phyloP scores from a whole-genome alignment of 768 basidiomycete species.

The Boletales sp. region DNA sequence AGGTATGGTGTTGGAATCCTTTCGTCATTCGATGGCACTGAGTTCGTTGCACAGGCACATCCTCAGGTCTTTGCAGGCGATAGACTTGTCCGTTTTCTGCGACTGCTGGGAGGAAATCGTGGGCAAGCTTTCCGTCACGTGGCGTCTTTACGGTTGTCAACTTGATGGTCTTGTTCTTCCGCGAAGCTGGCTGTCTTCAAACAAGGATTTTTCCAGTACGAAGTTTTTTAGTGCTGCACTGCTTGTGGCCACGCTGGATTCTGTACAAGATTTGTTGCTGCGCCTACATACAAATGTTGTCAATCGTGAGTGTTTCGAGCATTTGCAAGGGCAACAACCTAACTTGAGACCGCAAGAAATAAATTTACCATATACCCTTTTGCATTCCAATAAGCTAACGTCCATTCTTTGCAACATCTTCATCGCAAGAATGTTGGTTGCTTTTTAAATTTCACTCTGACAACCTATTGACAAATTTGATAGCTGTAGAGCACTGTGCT shows the following conservation, averaged over 20 bases:
- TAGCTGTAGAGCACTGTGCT: conserved; percentile 46
- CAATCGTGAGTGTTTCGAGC: conserved; percentile 20
- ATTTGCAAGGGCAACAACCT: background rate
- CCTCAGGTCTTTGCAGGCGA: conserved; percentile 30
- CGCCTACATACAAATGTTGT: conserved; percentile 26
- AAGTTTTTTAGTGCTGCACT: conserved; percentile 34
- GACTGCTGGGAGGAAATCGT: conserved; percentile 49
- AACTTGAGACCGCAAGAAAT: background rate
- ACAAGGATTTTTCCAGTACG: conserved; percentile 12
- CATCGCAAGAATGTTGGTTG: conserved; percentile 44
- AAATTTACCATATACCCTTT: conserved; percentile 1
- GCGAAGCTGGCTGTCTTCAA: conserved; percentile 44
- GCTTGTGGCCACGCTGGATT: conserved; percentile 27
- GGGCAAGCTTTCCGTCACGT: conserved; percentile 37
- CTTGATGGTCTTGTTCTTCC: conserved; percentile 53
- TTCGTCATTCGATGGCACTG: conserved; percentile 22
- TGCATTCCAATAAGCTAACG: conserved; percentile 8
- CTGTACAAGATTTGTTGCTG: conserved; percentile 26
- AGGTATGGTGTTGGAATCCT: conserved; percentile 25
- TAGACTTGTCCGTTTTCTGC: conserved; percentile 50
- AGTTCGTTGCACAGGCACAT: conserved; percentile 38
- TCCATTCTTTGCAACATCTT: conserved; percentile 34
- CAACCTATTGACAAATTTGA: background rate
- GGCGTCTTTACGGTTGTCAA: conserved; percentile 15
- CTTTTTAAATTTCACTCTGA: background rate